phyloP scores from a whole-genome alignment of 768 basidiomycete species.

The Clavulina sp. region DNA sequence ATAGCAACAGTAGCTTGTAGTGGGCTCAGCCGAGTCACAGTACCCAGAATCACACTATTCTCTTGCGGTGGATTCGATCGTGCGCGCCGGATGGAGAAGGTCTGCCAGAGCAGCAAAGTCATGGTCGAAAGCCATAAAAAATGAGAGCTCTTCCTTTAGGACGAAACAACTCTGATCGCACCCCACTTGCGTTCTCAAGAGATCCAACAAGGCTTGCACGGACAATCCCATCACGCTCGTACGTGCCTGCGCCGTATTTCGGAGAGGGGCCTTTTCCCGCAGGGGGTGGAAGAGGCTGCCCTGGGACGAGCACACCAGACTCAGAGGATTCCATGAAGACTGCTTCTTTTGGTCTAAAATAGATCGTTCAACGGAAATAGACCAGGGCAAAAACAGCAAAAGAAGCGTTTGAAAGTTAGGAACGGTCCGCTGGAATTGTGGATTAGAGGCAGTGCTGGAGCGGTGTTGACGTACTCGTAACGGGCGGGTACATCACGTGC shows the following conservation, averaged over 20 bases:
- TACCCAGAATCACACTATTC: constrained; percentile 65
- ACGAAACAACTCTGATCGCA: constrained; percentile 28
- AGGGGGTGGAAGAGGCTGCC: constrained; percentile 53
- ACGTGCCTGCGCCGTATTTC: constrained; percentile 43
- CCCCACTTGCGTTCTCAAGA: constrained; percentile 43
- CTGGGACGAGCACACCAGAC: constrained; percentile 50
- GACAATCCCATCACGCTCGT: constrained; percentile 40
- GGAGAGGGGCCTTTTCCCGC: constrained; percentile 34
- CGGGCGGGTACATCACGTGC: no score
- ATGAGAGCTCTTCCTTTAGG: constrained; percentile 11
- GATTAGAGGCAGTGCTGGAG: no score
- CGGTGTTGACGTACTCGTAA: no score
- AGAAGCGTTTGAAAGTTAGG: no score
- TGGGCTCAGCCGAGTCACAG: constrained; percentile 67
- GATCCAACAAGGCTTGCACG: constrained; percentile 57
- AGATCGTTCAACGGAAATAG: no score
- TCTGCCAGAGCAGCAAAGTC: constrained; percentile 22
- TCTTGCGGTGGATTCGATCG: constrained; percentile 59
- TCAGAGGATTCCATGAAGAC: no score
- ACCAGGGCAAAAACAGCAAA: no score
- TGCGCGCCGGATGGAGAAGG: constrained; percentile 41
- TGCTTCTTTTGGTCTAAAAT: no score
- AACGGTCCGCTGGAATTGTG: no score
- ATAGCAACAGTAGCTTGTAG: constrained; percentile 71
- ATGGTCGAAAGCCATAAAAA: constrained; percentile 5